phyloP scores from a whole-genome alignment of 2,329 filamentous ascomycete species.

The Clarireedia hainanense region DNA sequence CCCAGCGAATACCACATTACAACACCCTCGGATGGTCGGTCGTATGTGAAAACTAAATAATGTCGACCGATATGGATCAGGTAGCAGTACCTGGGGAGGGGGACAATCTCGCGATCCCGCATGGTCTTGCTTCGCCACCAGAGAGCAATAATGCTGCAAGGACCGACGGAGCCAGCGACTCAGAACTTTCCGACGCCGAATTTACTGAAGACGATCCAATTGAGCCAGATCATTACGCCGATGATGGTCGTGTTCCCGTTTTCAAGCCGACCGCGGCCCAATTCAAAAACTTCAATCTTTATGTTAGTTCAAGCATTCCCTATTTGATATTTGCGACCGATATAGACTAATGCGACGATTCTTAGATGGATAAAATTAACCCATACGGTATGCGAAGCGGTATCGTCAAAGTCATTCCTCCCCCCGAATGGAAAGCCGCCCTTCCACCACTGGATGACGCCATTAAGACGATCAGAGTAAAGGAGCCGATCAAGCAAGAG shows the following conservation, averaged over 20 bases:
- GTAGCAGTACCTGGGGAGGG: constrained; percentile 17
- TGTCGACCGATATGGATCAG: constrained; percentile 23
- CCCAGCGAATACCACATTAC: neutral
- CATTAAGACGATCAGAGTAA: constrained; percentile 85
- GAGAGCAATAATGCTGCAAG: constrained; percentile 55
- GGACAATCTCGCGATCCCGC: constrained; percentile 10
- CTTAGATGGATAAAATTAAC: constrained; percentile 70
- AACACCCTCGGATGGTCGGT: constrained; percentile 12
- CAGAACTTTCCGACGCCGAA: constrained; percentile 59
- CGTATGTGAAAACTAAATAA: constrained; percentile 21
- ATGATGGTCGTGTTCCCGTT: constrained; percentile 75
- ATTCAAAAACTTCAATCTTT: constrained; percentile 87
- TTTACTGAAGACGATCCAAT: constrained; percentile 53
- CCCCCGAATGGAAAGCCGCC: constrained; percentile 81
- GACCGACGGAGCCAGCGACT: constrained; percentile 48
- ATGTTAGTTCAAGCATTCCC: constrained; percentile 49
- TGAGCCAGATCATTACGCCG: constrained; percentile 72
- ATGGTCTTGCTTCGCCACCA: constrained; percentile 50
- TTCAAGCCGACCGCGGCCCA: constrained; percentile 95
- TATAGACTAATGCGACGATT: constrained; percentile 13
- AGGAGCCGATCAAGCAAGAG: constrained; percentile 96
- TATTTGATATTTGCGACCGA: neutral
- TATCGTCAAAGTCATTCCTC: constrained; percentile 92
- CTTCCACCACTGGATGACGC: constrained; percentile 74
- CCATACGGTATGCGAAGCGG: constrained; percentile 95